Evolutionary conservation across 176 grass and related monocot genomes (phyloP), one percentile per base, ranked within the genome.

Genomic region (Echinochloa phyllopogon): DNA sequence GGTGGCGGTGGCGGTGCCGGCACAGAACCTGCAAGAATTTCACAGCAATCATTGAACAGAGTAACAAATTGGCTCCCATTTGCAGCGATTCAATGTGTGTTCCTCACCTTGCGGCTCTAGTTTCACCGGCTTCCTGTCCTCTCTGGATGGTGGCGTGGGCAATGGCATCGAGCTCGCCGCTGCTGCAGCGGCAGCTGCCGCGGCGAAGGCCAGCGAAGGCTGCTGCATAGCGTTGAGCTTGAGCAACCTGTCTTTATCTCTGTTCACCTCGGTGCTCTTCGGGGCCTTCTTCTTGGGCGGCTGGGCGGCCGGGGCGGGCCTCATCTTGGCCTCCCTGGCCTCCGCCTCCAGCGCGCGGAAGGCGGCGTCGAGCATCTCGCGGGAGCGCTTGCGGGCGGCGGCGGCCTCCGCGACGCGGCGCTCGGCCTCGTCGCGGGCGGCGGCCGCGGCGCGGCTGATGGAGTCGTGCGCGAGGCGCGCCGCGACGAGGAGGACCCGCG

Each of bases 401-500:
- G 86, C 91, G 0, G 96, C 96, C 73, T 96, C 96, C 36, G 75
- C 89, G 15, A 82, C 89, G 64, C 81, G 69, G 83, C 86, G 87
- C 73, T 96, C 93, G 0, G 93, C 89, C 5, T 94, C 96, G 17
- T 74, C 69, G 8, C 89, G 87, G 16, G 91, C 91, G 5, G 83
- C 69, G 2, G 59, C 74, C 1, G 83, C 89, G 3, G 91, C 96
- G 23, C 91, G 89, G 8, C 62, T 55, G 63, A 99, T 79, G 27
- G 91, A 94, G 8, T 88, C 79, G 10, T 91, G 83, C 9, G 96
- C 73, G 21, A 99, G 76, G 11, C 83, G 68, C 5, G 96, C 89
- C 0, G 96, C 96, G 17, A 92, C 88, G 58, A 99, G 96, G 61
- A 96, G 87, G n/a, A 92, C 83, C 16, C 78, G 81, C 45, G 90